Evolutionary conservation across 257 asterid genomes (phyloP), one percentile per base, ranked within the genome.

Genomic region (Plantago elongata): DNA sequence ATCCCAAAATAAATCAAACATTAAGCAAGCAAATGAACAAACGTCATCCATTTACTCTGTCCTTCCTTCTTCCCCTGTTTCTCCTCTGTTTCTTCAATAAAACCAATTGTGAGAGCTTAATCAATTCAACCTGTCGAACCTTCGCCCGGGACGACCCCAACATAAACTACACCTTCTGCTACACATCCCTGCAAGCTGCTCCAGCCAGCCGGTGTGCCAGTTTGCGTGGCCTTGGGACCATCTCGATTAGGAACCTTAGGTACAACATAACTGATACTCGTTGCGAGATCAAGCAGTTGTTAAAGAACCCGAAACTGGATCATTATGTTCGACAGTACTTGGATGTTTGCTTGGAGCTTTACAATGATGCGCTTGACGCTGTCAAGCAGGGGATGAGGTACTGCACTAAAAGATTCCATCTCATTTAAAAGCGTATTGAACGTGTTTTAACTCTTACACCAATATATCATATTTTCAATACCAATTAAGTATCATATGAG

Each of bases 101-200:
- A 45, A 63, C 57, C 73, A 66, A 64, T 14, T 57, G 40, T 44
- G 22, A 34, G 4, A 74, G 48, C 9, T 66, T 83, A 22, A 83
- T 89, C 72, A 60, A 70, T 45, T 54, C 82, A 11, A 79, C 88
- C 4, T 85, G 96, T 83, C 46, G 47, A 68, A 29, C 62, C 5
- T 18, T 18, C 8, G 66, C 86, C 0, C 49, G 49, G 13, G 44
- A 34, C 11, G 81, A 82, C 44, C 82, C 91, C 6, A 86, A 79
- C 80, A 71, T 86, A 59, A 44, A 60, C 34, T 78, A 63, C 71
- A 57, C 13, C 55, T 82, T 82, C 67, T 89, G 97, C 74, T 68
- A 61, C 13, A 71, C 86, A 6, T 79, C 97, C 38, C 78, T 89
- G 6, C 89, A 79, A 64, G 82, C 89, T 0, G 80, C 82, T 22